Evolutionary conservation across 192 early-diverging fungal genomes (phyloP).

Genomic region (Coemansia asiatica): DNA sequence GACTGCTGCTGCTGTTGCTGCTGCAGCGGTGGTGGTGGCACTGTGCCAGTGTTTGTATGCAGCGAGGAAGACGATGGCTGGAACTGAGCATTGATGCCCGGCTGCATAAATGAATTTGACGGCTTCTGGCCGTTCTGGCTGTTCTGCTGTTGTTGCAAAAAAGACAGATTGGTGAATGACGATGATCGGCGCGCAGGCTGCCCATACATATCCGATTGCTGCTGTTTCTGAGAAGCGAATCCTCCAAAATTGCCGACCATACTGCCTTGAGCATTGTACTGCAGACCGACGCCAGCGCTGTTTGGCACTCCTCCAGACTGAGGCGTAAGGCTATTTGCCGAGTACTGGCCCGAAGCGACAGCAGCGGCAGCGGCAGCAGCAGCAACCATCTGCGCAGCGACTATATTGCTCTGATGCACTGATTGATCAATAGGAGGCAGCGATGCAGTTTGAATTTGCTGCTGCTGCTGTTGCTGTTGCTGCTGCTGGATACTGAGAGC

Average conservation of each 20-base stretch:
- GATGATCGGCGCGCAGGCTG: conserved; percentile 31
- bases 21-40: conserved; percentile 3
- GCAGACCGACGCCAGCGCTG: conserved; percentile 10
- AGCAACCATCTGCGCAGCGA: conserved; percentile 34
- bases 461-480: not conserved
- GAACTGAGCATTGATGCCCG: conserved; percentile 4
- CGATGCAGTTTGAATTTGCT: conserved; percentile 22
- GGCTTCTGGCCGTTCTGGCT: not conserved
- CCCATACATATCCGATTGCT: conserved; percentile 11
- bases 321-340: conserved; percentile 6
- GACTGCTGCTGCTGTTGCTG: conserved; percentile 15
- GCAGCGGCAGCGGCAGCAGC: conserved; percentile 23
- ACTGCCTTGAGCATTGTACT: conserved; percentile 11
- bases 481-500: conserved; percentile 13
- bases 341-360: conserved; percentile 26
- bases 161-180: conserved; percentile 34
- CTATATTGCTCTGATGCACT: conserved; percentile 41
- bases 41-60: not conserved
- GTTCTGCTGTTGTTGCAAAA: conserved; percentile 36
- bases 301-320: not conserved
- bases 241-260: conserved; percentile 3
- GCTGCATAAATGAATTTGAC: not conserved
- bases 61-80: not conserved
- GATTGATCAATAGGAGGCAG: conserved; percentile 20
- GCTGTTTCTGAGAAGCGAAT: conserved; percentile 20